Conservation (phyloP, 163 green algal species). For the Chloromonas sp. region DNA sequence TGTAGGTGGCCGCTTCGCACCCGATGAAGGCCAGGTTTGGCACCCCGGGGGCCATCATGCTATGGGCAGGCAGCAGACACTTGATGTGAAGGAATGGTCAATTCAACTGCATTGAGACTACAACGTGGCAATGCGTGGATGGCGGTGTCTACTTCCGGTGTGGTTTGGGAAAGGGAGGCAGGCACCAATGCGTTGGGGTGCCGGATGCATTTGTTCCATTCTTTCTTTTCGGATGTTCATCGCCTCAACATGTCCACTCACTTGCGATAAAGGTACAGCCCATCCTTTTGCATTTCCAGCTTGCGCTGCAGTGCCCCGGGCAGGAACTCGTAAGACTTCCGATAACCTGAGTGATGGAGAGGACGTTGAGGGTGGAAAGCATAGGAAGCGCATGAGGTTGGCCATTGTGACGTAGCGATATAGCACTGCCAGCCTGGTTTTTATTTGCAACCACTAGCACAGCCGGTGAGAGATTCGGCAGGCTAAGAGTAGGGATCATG, state of each 20-base stretch:
- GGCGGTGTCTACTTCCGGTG: too few species aligned
- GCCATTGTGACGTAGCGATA: background rate
- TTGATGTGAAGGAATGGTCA: background rate
- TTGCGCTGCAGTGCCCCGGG: slow-evolving; percentile 9
- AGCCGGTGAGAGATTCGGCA: background rate
- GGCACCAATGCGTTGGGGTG: too few species aligned
- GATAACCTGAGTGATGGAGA: slow-evolving; percentile 8
- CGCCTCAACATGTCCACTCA: background rate
- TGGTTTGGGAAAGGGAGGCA: too few species aligned
- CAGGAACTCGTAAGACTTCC: slow-evolving; percentile 25
- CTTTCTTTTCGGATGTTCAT: too few species aligned
- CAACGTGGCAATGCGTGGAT: background rate
- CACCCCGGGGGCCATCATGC: background rate
- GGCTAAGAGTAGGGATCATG: background rate
- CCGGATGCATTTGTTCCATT: too few species aligned
- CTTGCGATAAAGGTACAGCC: slow-evolving; percentile 41
- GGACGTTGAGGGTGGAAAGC: background rate
- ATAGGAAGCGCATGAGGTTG: background rate
- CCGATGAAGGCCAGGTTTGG: background rate
- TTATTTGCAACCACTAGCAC: background rate
- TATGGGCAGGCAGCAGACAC: background rate
- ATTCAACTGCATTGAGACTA: background rate
- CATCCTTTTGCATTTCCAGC: slow-evolving; percentile 40
- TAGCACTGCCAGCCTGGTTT: background rate
- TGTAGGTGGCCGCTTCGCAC: slow-evolving; percentile 12